Percentiles rank a stretch among this genome's conserved stretches.
Evolutionary conservation across 345 rosid species (phyloP).

Genomic region (Aethionema arabicum): DNA sequence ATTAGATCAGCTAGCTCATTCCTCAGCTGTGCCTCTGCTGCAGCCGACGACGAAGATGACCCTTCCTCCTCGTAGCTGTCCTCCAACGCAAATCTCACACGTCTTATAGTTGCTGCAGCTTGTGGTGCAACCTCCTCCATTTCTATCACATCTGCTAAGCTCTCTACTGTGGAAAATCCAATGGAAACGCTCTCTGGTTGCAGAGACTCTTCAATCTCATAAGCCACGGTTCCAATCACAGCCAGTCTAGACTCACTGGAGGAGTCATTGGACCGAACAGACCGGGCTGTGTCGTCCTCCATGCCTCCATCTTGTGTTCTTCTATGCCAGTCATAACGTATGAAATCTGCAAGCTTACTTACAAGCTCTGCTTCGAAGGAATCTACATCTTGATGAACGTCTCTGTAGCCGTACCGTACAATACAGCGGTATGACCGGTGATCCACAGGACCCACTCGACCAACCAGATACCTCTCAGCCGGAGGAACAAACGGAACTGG

Average conservation of each 20-base stretch:
- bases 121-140: slow-evolving; percentile 48
- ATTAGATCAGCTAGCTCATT: slow-evolving; percentile 73
- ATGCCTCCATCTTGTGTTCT: slow-evolving; percentile 28
- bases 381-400: slow-evolving; percentile 89
- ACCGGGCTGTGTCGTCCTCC: slow-evolving; percentile 35
- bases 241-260: slow-evolving; percentile 65
- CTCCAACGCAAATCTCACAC: slow-evolving; percentile 72
- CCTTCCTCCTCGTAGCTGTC: slow-evolving; percentile 41
- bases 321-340: slow-evolving; percentile 65
- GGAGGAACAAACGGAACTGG: slow-evolving; percentile 89
- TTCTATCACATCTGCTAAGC: slow-evolving; percentile 65
- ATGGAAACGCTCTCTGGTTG: slow-evolving; percentile 70
- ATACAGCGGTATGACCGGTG: slow-evolving; percentile 92
- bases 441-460: slow-evolving; percentile 86
- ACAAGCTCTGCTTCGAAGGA: slow-evolving; percentile 84
- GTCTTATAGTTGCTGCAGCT: slow-evolving; percentile 26
- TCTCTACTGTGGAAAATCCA: slow-evolving; percentile 66
- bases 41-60: slow-evolving; percentile 16
- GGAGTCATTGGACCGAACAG: slow-evolving; percentile 51
- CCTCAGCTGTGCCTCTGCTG: slow-evolving; percentile 40
- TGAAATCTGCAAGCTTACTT: slow-evolving; percentile 65
- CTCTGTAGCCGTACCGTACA: slow-evolving; percentile 90
- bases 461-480: slow-evolving; percentile 89
- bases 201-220: slow-evolving; percentile 58
- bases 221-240: slow-evolving; percentile 71